Evolutionary conservation across 192 early-diverging fungal genomes (phyloP), one percentile per base, ranked within the genome.

Genomic region (Helicostylum pulchrum): DNA sequence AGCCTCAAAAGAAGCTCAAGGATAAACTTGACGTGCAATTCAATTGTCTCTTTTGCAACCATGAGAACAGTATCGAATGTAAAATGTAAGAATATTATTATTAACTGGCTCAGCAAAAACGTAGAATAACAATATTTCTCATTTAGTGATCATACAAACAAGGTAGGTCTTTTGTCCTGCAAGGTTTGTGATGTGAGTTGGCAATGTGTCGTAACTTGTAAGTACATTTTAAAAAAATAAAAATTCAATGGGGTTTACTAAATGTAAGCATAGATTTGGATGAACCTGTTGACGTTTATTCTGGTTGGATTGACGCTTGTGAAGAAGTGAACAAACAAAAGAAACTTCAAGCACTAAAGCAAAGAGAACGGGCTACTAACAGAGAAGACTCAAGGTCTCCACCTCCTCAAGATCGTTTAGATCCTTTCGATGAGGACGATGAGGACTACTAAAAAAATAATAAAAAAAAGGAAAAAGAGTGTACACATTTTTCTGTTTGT

Each of bases 221-320:
- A 64, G 76, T 31, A 53, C n/a, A 30, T 15, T n/a, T 42, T 32
- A 9, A 58, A 15, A 39, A 32, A 31, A 50, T 5, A 32, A 52
- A 4, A 53, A 30, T 0, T 26, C 26, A 26, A 26, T 2, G 0
- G 26, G 26, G 26, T 26, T 26, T 26, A 26, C 2, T 26, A 26
- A 26, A 26, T 26, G 26, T 26, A 26, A 26, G 2, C 26, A 26
- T 65, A 87, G 87, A 78, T 44, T 75, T 97, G 9, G 82, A 82
- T 57, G 88, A 89, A 45, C 82, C 92, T 6, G 85, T 94, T 12
- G 95, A 97, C 73, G 91, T 97, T 9, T 97, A 97, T 61, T 81
- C 81, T 30, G 90, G 88, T 36, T 97, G 94, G 94, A 81, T 97
- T 30, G 95, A 97, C 76, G 84, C 89, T 1, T 87, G 85, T 63